Base-by-base conservation (phyloP, 805 yeast species). In the Danielia oregonensis region DNA sequence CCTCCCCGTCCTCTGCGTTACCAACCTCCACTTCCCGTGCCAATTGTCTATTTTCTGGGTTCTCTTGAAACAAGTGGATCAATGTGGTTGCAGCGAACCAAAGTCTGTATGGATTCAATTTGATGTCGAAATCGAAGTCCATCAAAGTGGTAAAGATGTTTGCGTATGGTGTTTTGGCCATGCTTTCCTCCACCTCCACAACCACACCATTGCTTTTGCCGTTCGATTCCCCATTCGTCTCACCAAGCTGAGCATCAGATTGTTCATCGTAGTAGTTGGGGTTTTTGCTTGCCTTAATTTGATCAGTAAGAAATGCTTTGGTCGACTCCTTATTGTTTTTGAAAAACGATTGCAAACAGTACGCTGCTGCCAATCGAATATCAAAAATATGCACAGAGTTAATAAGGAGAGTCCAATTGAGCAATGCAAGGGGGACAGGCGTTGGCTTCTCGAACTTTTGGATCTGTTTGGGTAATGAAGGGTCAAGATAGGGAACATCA, bases 401-500 rank as follows among this genome's bases (percentile, higher is more conserved):
- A 4, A 80, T 76, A 39, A 68, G 73, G 6, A 91, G 60, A 22
- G 86, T 71, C 98, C 98, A 93, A 43, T 84, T 82, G 19, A 91
- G 51, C 32, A 93, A 64, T 0, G 94, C 87, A 18, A 72, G 68
- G 0, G 82, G 68, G 0, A 86, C 94, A 0, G 97, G 91, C 2
- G 86, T 59, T 2, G 57, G 52, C 29, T 42, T 48, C 28, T 55
- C 59, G 26, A 50, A 64, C 1, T 52, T 26, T 35, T 65, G 70
- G 12, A 59, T 43, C 36, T 61, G 70, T 1, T 74, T 35, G 0
- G 79, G 78, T 34, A 76, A 50, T 4, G 81, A 67, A 8, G 96
- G 87, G 51, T 87, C 97, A 36, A 89, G 68, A 52, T 82, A 86
- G 0, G 98, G 98, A 6, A 93, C 96, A 57, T 93, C 97, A 10